Conservation (phyloP, 345 rosid genomes). For the Abelmoschus esculentus region DNA sequence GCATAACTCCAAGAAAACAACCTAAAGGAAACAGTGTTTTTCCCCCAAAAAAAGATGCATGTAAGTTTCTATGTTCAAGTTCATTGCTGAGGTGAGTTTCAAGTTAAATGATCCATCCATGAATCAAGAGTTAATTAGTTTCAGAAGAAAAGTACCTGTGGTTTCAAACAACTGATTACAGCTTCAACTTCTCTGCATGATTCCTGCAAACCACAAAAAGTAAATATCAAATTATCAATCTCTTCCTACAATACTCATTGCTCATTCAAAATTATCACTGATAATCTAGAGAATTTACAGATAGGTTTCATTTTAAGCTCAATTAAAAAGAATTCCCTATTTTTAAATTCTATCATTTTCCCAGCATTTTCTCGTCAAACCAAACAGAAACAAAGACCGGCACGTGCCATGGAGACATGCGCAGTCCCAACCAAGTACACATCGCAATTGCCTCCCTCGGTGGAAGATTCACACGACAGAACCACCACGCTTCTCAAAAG, state of each 20-base stretch:
- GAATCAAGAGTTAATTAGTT: slow-evolving; percentile 22
- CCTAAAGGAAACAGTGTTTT: slow-evolving; percentile 32
- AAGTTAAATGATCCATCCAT: slow-evolving; percentile 17
- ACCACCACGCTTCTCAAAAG: slow-evolving; percentile 53
- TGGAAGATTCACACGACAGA: slow-evolving; percentile 69
- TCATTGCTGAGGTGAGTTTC: background rate
- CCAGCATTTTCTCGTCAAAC: slow-evolving; percentile 12
- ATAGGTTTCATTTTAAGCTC: background rate
- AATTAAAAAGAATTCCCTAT: background rate
- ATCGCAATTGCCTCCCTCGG: slow-evolving; percentile 66
- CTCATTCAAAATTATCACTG: background rate
- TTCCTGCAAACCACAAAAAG: slow-evolving; percentile 47
- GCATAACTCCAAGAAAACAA: slow-evolving; percentile 88
- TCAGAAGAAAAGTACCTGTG: slow-evolving; percentile 57
- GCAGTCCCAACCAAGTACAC: slow-evolving; percentile 88
- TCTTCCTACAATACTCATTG: slow-evolving; percentile 1
- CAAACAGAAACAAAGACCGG: slow-evolving; percentile 9
- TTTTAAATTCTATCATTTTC: background rate
- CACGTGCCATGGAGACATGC: slow-evolving; percentile 77
- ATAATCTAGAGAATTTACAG: background rate
- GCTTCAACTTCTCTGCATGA: slow-evolving; percentile 83
- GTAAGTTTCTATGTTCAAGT: slow-evolving; percentile 7
- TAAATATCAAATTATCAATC: background rate
- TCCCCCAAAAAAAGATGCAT: background rate
- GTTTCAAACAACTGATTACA: slow-evolving; percentile 65